These are phyloP conservation scores for Salix udensis DNA, from an alignment of 345 rosid genomes.

Conservation along the genomic window DNA sequence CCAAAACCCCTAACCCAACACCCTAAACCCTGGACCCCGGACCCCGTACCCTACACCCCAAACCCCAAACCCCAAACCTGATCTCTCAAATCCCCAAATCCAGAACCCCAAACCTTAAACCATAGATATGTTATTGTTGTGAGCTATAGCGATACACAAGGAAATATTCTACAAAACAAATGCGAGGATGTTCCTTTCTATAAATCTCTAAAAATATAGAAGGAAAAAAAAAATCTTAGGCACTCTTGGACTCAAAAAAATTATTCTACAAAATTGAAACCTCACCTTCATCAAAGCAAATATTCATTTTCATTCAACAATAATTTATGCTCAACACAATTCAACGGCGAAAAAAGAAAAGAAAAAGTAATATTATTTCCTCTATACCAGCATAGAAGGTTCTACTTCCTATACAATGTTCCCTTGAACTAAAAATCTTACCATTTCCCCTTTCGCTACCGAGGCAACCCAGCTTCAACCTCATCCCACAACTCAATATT, in stretches of 20 bases:
- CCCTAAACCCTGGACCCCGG: neutral
- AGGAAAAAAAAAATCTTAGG: neutral
- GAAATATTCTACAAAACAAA: neutral
- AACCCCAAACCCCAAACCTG: constrained; percentile 5
- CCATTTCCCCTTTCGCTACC: constrained; percentile 24
- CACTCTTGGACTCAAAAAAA: neutral
- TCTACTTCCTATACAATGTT: neutral
- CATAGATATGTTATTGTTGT: neutral
- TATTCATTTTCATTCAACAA: neutral
- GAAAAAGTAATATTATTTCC: neutral
- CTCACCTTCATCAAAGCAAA: neutral
- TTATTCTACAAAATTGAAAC: neutral
- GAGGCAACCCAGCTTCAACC: constrained; percentile 65
- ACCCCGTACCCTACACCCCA: constrained; percentile 13
- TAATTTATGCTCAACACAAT: neutral
- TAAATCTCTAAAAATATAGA: neutral
- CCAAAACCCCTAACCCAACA: too few species aligned
- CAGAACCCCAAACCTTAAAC: constrained; percentile 13
- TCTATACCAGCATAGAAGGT: neutral
- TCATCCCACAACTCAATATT: constrained; percentile 66
- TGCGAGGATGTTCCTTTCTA: neutral
- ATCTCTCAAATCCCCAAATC: constrained; percentile 2
- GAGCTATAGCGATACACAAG: too few species aligned
- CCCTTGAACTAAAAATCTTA: neutral
- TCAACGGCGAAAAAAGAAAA: neutral